phyloP scores from a whole-genome alignment of 1,284 basidiomycete genomes.

The Volvariella volvacea region DNA sequence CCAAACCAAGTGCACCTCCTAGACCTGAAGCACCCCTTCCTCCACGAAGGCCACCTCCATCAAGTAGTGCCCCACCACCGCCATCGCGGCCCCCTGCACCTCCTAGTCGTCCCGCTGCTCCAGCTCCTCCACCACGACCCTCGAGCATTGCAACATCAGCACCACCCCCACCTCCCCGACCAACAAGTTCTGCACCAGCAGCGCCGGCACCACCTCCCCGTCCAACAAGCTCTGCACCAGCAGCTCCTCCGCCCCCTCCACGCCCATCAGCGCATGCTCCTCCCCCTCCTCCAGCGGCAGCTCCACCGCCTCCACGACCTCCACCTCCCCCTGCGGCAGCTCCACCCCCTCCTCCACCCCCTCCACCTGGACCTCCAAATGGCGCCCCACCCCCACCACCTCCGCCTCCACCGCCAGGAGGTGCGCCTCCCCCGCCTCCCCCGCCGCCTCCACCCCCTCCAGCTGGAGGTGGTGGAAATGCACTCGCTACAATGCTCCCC shows the following conservation, averaged over 20 bases:
- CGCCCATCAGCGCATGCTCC: conserved; percentile 19
- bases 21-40: conserved; percentile 23
- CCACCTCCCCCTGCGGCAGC: conserved; percentile 25
- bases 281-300: conserved; percentile 27
- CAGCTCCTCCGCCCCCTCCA: conserved; percentile 22
- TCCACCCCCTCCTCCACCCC: conserved; percentile 26
- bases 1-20: conserved; percentile 14
- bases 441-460: conserved; percentile 26
- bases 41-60: conserved; percentile 20
- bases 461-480: conserved; percentile 16
- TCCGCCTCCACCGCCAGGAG: conserved; percentile 23
- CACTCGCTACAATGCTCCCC: conserved; percentile 24
- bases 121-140: conserved; percentile 25
- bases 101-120: conserved; percentile 25
- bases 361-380: conserved; percentile 19
- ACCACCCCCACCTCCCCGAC: conserved; percentile 27
- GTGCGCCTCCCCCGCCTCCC: conserved; percentile 21
- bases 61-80: conserved; percentile 22
- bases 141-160: conserved; percentile 16
- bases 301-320: conserved; percentile 23
- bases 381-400: conserved; percentile 23
- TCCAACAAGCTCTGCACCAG: conserved; percentile 17
- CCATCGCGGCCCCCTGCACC: conserved; percentile 21
- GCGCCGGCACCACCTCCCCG: conserved; percentile 23
- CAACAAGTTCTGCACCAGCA: conserved; percentile 22